phyloP scores from a whole-genome alignment of 192 early-diverging fungal species.

The Podila horticola region DNA sequence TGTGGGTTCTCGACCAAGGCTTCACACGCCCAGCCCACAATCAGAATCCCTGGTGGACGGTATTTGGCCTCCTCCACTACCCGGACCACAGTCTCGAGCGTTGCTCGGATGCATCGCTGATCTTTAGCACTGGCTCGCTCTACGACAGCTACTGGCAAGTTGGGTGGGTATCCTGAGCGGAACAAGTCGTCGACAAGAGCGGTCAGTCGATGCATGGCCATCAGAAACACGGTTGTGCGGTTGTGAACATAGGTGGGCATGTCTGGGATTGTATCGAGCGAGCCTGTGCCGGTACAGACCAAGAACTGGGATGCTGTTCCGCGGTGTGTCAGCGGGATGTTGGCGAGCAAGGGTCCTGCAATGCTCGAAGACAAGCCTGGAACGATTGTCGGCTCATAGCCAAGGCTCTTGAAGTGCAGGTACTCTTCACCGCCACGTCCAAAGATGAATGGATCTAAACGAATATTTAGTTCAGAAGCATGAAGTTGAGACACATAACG shows the following conservation, averaged over 20 bases:
- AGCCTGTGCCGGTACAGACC: slow-evolving; percentile 81
- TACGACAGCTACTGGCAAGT: slow-evolving; percentile 84
- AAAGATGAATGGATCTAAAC: slow-evolving; percentile 88
- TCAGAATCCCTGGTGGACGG: slow-evolving; percentile 81
- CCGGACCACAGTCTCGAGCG: slow-evolving; percentile 71
- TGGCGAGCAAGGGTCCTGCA: slow-evolving; percentile 76
- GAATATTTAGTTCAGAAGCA: neutral
- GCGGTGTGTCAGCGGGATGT: slow-evolving; percentile 90
- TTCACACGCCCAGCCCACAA: slow-evolving; percentile 71
- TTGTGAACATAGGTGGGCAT: slow-evolving; percentile 73
- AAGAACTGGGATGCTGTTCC: slow-evolving; percentile 88
- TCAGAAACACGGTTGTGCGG: slow-evolving; percentile 85
- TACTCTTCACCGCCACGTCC: slow-evolving; percentile 94
- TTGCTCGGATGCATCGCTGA: slow-evolving; percentile 78
- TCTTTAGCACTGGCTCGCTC: slow-evolving; percentile 83
- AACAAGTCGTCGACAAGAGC: slow-evolving; percentile 68
- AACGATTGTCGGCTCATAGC: slow-evolving; percentile 74
- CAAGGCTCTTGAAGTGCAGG: slow-evolving; percentile 75
- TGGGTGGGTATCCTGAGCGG: slow-evolving; percentile 66
- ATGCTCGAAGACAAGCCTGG: slow-evolving; percentile 84
- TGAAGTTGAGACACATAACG: neutral
- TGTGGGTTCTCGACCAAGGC: slow-evolving; percentile 21
- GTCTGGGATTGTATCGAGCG: slow-evolving; percentile 80
- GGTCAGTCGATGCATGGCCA: slow-evolving; percentile 81
- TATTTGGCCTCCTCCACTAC: slow-evolving; percentile 72